Conservation (phyloP, 495 filamentous ascomycete genomes). For the Annulohypoxylon stygium region DNA sequence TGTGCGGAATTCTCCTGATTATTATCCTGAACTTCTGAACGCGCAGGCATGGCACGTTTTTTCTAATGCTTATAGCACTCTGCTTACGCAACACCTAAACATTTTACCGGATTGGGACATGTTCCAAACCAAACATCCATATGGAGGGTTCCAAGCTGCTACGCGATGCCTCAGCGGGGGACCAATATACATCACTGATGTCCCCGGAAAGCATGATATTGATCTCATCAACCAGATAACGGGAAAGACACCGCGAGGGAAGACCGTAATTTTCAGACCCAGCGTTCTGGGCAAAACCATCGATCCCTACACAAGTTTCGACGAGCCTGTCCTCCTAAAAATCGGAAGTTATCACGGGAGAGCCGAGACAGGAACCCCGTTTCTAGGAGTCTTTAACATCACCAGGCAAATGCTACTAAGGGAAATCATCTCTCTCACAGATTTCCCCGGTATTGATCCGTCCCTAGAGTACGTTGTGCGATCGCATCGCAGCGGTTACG, state of each 20-base stretch:
- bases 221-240: constrained; percentile 83
- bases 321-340: constrained; percentile 78
- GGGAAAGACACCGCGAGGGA: constrained; percentile 70
- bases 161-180: constrained; percentile 91
- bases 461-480: constrained; percentile 75
- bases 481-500: constrained; percentile 74
- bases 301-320: constrained; percentile 79
- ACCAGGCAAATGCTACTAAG: constrained; percentile 62
- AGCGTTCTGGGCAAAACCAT: constrained; percentile 76
- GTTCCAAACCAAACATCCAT: constrained; percentile 90
- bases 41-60: constrained; percentile 96
- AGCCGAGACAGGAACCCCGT: constrained; percentile 75
- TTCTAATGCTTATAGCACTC: constrained; percentile 90
- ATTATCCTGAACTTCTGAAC: constrained; percentile 81
- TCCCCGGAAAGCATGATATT: constrained; percentile 82
- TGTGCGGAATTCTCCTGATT: constrained; percentile 93
- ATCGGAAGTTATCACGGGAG: constrained; percentile 77
- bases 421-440: constrained; percentile 74
- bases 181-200: constrained; percentile 93
- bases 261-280: constrained; percentile 82
- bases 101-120: constrained; percentile 93
- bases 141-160: constrained; percentile 86
- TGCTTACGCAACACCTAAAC: constrained; percentile 75
- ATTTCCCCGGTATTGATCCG: constrained; percentile 76
- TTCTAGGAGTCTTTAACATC: constrained; percentile 89